A percentile compares a stretch with the other conserved stretches of the same genome.
phyloP scores from a whole-genome alignment of 192 early-diverging fungal genomes.

The Spinellus fusiger region DNA sequence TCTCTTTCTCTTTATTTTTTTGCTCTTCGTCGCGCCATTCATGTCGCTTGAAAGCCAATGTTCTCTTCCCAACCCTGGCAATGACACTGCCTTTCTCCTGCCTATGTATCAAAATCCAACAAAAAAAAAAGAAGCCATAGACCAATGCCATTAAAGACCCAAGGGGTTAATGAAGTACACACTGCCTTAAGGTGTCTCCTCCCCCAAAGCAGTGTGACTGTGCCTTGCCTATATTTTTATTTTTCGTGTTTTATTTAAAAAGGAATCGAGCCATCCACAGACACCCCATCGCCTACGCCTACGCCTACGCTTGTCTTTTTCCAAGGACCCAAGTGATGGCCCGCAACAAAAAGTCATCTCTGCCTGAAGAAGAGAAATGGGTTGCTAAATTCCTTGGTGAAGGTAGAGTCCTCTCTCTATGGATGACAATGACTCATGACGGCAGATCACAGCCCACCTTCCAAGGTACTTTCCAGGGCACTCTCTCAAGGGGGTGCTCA shows the following conservation, averaged over 20 bases:
- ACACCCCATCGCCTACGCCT: not conserved
- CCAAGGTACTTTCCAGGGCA: slow-evolving; percentile 10
- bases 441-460: not conserved
- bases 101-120: no score
- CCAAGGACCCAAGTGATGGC: not conserved
- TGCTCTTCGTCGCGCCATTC: no score
- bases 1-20: no score
- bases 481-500: no score
- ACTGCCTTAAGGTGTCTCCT: no score
- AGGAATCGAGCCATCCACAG: not conserved
- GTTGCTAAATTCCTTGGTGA: slow-evolving; percentile 27
- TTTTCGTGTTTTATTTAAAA: slow-evolving; percentile 1
- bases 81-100: no score
- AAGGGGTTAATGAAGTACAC: no score
- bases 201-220: no score
- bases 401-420: slow-evolving; percentile 14
- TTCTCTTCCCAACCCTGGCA: no score
- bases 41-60: no score
- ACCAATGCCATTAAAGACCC: no score
- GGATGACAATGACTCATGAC: not conserved
- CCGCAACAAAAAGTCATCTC: slow-evolving; percentile 1
- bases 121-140: no score
- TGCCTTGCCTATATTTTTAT: not conserved
- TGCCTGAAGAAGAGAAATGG: slow-evolving; percentile 20
- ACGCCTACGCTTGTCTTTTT: slow-evolving; percentile 6